Evolutionary conservation across 176 grass and related monocot genomes (phyloP), one percentile per base, ranked within the genome.

Genomic region (Elymus sibiricus): DNA sequence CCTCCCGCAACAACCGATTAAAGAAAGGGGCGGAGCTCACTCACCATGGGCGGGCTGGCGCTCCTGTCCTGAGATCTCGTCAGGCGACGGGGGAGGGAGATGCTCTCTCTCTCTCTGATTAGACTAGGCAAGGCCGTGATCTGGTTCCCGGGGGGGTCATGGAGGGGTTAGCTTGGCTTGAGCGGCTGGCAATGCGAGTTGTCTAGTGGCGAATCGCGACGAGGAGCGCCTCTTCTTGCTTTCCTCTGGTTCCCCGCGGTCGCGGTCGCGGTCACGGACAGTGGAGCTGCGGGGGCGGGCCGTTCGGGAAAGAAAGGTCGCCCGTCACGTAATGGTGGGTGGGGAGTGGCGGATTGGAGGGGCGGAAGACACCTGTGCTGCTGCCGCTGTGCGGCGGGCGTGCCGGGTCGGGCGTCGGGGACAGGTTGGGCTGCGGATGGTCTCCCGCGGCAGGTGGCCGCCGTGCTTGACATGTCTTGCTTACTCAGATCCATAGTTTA

Each of bases 31-130:
- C 76, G 31, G 42, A 61, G 61, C 70, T 77, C 77, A 28, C 89
- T 87, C 81, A 88, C 89, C 89, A 77, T 88, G 85, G 85, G 85
- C 61, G 68, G 81, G 81, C 59, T 74, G 53, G 27, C 63, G 68
- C 85, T 80, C 35, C 83, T 44, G 81, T 76, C 44, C 83, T 58
- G 81, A 84, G 89, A 88, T 91, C 89, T 81, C 77, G 77, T 81
- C 85, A 72, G 31, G 17, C 2, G 83, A 39, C 78, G 64, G 63
- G 63, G 31, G 26, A 32, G 58, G 26, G 17, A 63, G 55, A 58
- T 58, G 55, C 55, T 58, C 19, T n/a, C 31, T 32, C 31, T 32
- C 17, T n/a, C 46, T 28, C 28, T 42, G 80, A 87, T 87, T 80
- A 87, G 22, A 77, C 51, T 55, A 58, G 82, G 19, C 47, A 2